These are phyloP conservation scores for Vaccinium darrowii DNA, from an alignment of 148 eudicot genomes.

Conservation along the genomic window DNA sequence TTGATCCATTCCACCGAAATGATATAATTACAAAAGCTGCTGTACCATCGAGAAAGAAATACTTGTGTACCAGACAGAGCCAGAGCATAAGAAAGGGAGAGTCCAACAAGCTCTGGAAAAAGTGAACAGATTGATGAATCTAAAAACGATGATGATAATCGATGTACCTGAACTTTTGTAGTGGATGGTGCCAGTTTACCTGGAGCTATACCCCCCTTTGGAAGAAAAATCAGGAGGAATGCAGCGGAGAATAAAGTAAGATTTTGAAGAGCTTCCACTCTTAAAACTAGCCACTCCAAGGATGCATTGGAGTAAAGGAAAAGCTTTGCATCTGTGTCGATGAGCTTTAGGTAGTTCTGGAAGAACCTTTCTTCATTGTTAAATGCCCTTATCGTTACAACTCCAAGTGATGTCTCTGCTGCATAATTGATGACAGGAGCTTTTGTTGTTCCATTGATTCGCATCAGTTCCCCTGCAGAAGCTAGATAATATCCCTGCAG, in stretches of 20 bases:
- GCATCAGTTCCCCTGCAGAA: conserved; percentile 64
- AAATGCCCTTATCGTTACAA: conserved; percentile 64
- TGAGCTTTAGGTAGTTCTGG: conserved; percentile 46
- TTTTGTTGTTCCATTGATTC: conserved; percentile 74
- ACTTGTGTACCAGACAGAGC: conserved; percentile 48
- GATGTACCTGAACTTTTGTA: neutral
- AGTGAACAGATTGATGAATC: neutral
- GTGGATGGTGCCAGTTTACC: conserved; percentile 27
- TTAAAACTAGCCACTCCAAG: conserved; percentile 58
- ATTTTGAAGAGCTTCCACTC: conserved; percentile 71
- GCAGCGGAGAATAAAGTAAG: conserved; percentile 56
- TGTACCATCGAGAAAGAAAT: conserved; percentile 51
- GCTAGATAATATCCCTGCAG: conserved; percentile 54
- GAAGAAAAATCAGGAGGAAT: conserved; percentile 48
- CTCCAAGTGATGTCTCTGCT: conserved; percentile 65
- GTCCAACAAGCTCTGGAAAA: conserved; percentile 67
- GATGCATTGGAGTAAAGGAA: conserved; percentile 55
- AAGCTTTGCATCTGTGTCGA: conserved; percentile 68
- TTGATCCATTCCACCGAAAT: conserved; percentile 70
- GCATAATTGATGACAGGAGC: conserved; percentile 66
- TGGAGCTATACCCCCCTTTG: conserved; percentile 52
- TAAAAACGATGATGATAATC: neutral
- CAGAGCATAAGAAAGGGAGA: conserved; percentile 75
- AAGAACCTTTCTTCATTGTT: conserved; percentile 47
- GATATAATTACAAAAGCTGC: conserved; percentile 56